phyloP scores from a whole-genome alignment of 805 yeast genomes.

The Starmerella tilneyi region DNA sequence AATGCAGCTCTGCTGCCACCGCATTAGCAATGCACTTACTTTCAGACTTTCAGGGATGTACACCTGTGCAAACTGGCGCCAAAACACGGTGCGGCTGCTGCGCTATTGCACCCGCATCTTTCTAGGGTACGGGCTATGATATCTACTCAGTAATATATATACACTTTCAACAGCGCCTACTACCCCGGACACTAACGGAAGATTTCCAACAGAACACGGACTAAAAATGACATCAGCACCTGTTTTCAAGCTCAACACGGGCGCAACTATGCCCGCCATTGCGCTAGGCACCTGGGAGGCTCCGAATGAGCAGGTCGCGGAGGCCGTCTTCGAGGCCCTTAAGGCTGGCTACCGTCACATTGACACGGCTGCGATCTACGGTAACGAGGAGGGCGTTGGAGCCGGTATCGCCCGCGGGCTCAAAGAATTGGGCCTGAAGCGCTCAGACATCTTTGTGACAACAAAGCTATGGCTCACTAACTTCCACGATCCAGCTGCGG shows the following conservation, averaged over 20 bases:
- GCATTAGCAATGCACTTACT: too few relatives aligned
- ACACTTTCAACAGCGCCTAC: too few relatives aligned
- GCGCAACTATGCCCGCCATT: conserved; percentile 50
- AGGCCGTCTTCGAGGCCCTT: conserved; percentile 51
- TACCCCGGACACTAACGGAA: too few relatives aligned
- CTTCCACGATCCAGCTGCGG: conserved; percentile 36
- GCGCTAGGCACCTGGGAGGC: conserved; percentile 62
- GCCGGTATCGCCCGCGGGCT: conserved; percentile 34
- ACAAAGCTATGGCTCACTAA: conserved; percentile 49
- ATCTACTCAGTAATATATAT: too few relatives aligned
- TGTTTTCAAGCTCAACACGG: conserved; percentile 45
- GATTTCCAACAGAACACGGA: too few relatives aligned
- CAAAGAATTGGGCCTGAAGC: conserved; percentile 31
- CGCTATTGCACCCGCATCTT: too few relatives aligned
- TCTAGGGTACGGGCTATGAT: too few relatives aligned
- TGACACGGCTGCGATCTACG: conserved; percentile 64
- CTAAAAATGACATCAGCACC: conserved; percentile 23
- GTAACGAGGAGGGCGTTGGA: conserved; percentile 60
- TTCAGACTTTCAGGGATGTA: too few relatives aligned
- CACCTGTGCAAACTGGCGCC: too few relatives aligned
- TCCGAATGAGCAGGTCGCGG: conserved; percentile 36
- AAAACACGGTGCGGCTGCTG: too few relatives aligned
- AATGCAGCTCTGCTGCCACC: too few relatives aligned
- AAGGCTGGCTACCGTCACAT: conserved; percentile 60
- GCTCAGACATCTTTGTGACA: conserved; percentile 49